Evolutionary conservation across 805 yeast species (phyloP).

Genomic region (Clavispora fructus): DNA sequence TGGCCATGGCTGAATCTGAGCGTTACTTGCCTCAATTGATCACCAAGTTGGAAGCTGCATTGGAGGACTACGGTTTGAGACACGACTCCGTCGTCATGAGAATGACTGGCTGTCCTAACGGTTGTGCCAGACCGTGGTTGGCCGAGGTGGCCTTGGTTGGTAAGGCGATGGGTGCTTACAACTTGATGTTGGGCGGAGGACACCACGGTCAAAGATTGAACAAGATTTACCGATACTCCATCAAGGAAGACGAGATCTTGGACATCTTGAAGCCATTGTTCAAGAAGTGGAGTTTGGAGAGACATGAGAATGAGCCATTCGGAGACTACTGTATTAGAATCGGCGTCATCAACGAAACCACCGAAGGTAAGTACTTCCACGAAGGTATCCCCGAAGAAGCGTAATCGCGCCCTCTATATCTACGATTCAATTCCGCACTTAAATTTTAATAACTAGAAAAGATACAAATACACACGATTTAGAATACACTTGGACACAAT

Average conservation of each 20-base stretch:
- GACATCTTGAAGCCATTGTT: conserved; percentile 76
- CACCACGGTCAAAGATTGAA: conserved; percentile 89
- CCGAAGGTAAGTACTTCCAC: conserved; percentile 91
- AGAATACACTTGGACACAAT: background rate
- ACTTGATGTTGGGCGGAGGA: conserved; percentile 93
- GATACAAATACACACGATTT: background rate
- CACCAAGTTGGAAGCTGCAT: conserved; percentile 73
- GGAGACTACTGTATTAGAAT: conserved; percentile 88
- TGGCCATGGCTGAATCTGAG: conserved; percentile 98
- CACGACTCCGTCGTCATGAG: conserved; percentile 94
- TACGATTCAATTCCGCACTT: background rate
- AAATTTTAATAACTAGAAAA: background rate
- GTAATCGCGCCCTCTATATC: conserved; percentile 11
- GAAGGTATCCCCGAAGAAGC: conserved; percentile 85
- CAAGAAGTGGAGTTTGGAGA: conserved; percentile 90
- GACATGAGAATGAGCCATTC: conserved; percentile 87
- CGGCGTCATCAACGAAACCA: conserved; percentile 84
- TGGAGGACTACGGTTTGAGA: conserved; percentile 89
- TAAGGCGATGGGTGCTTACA: conserved; percentile 90
- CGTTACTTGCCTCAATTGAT: conserved; percentile 82
- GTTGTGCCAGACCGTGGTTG: conserved; percentile 97
- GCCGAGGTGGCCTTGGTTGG: conserved; percentile 96
- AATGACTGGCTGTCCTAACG: conserved; percentile 99
- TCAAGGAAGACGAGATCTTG: conserved; percentile 85
- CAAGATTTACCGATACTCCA: conserved; percentile 81